Evolutionary conservation across 2,329 filamentous ascomycete genomes (phyloP), one percentile per base, ranked within the genome.

Genomic region (Purpureocillium takamizusanense): DNA sequence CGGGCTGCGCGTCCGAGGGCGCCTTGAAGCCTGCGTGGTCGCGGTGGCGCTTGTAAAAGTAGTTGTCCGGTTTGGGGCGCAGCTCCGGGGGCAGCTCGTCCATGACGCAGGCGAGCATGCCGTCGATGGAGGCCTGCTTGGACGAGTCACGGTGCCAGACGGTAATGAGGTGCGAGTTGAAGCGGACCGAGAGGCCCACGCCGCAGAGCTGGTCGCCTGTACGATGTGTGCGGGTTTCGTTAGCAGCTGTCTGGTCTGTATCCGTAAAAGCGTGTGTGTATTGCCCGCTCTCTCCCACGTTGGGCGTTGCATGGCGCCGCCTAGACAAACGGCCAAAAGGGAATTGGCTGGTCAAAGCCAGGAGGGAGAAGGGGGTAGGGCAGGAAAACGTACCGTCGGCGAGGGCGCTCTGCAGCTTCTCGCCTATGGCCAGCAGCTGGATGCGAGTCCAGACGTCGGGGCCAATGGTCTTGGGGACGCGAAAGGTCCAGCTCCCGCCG

Each of bases 401-500:
- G 10, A 94, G 69, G 13, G 76, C 82, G 46, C 75, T 71, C 64
- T 92, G 83, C 45, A 94, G 66, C 54, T 82, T 74, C 68, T 94
- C 86, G 27, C 86, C 86, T 44, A 92, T 86, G 27, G 86, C 86
- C 60, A 92, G 72, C 56, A 90, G 66, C 65, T 88, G 78, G 44
- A 95, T 72, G 56, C 81, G 79, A 51, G 81, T 88, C 86, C 83
- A 95, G 55, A 86, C 83, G 51, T 82, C 82, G 3, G 78, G 75
- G 6, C 77, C 78, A 29, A 75, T 72, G 44, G 70, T 72, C 68
- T 94, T 95, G 46, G 82, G 80, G 33, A 95, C 82, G 36, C 89
- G 81, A 63, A 97, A 94, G 16, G 87, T 94, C 87, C 87, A 95
- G 57, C 84, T 83, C 36, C 90, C 90, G 37, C 90, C 90, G 44